Conservation (phyloP, 495 filamentous ascomycete genomes). For the Glutinoglossum americanum region DNA sequence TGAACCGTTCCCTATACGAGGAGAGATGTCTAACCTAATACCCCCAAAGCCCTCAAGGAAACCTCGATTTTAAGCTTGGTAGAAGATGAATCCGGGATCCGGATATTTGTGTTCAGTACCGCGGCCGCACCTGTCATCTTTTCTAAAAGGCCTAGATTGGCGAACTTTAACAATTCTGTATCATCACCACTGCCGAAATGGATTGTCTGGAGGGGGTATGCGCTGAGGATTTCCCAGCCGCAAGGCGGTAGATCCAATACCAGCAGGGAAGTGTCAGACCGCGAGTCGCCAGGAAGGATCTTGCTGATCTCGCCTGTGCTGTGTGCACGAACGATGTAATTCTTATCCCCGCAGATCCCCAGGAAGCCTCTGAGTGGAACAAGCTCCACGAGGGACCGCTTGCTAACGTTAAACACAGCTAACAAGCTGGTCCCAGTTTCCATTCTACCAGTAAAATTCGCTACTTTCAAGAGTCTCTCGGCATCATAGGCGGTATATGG, state of each 20-base stretch:
- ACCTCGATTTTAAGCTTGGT: constrained; percentile 37
- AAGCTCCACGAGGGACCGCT: constrained; percentile 34
- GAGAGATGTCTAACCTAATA: constrained; percentile 35
- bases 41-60: constrained; percentile 60
- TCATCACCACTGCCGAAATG: constrained; percentile 19
- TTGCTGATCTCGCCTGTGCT: constrained; percentile 38
- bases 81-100: constrained; percentile 9
- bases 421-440: constrained; percentile 51
- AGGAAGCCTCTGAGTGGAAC: constrained; percentile 50
- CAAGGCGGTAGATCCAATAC: constrained; percentile 34
- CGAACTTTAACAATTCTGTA: constrained; percentile 19
- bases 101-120: constrained; percentile 35
- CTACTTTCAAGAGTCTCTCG: constrained; percentile 50
- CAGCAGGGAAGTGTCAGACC: constrained; percentile 18
- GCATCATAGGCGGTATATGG: constrained; percentile 57
- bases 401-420: constrained; percentile 63
- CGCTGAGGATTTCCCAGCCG: constrained; percentile 67
- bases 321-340: constrained; percentile 56
- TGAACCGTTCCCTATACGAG: not conserved
- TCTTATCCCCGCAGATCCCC: constrained; percentile 29
- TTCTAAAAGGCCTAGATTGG: constrained; percentile 58
- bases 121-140: constrained; percentile 86
- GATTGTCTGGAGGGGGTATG: constrained; percentile 41
- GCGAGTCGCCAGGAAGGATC: constrained; percentile 20
- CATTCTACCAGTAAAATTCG: constrained; percentile 44